phyloP scores from a whole-genome alignment of 1,284 basidiomycete species.

The Mycosarcoma maydis region DNA sequence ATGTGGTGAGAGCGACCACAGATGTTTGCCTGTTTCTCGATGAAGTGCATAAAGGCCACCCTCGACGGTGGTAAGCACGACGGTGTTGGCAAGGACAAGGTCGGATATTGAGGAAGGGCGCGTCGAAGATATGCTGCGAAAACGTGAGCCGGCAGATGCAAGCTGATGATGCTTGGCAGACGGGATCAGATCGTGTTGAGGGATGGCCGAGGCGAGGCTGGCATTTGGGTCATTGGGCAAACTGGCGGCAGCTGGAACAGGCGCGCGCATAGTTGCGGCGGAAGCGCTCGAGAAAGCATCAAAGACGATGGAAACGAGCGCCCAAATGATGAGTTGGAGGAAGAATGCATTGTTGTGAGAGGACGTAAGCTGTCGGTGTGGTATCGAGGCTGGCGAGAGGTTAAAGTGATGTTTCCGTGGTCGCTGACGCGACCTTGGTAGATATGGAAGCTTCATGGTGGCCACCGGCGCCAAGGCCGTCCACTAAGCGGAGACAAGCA shows the following conservation, averaged over 20 bases:
- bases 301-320: constrained; percentile 25
- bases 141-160: constrained; percentile 25
- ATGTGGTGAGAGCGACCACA: constrained; percentile 55
- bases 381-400: neutral
- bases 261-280: neutral
- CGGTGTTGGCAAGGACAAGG: constrained; percentile 77
- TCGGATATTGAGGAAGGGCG: constrained; percentile 62
- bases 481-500: neutral
- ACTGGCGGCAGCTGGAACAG: constrained; percentile 3
- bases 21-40: constrained; percentile 74
- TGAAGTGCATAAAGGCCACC: constrained; percentile 88
- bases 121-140: constrained; percentile 17
- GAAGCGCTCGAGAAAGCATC: constrained; percentile 18
- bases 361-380: neutral
- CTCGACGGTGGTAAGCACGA: constrained; percentile 87
- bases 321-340: constrained; percentile 35
- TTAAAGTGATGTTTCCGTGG: constrained; percentile 5
- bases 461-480: constrained; percentile 23
- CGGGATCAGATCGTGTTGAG: constrained; percentile 26
- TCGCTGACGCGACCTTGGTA: constrained; percentile 28
- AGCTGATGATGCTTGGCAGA: constrained; percentile 14
- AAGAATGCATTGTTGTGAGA: constrained; percentile 9
- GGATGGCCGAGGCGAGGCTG: constrained; percentile 10
- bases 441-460: constrained; percentile 23
- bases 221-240: constrained; percentile 13